Percentiles rank a stretch among this genome's conserved stretches.
Evolutionary conservation across 768 basidiomycete genomes (phyloP).

Genomic region (Daedaleopsis nitida): DNA sequence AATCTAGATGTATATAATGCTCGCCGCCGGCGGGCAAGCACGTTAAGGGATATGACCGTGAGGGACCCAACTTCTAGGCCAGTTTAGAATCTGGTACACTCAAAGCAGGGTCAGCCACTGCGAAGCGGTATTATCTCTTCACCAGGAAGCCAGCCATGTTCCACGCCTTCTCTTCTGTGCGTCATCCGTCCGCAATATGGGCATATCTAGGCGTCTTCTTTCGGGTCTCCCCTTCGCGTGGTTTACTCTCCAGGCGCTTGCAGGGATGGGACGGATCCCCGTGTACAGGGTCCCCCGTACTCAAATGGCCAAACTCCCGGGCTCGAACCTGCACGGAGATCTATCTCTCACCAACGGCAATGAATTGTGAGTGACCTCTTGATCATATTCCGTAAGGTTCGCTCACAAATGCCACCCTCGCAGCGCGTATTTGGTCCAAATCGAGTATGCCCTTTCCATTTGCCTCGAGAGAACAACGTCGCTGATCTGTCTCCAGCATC

Average conservation of each 20-base stretch:
- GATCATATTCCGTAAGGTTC: not conserved
- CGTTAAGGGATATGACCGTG: not conserved
- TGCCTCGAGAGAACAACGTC: not conserved
- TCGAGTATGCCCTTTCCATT: constrained; percentile 32
- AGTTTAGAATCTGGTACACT: not conserved
- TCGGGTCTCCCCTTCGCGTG: not conserved
- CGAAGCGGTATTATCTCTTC: not conserved
- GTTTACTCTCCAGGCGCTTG: not conserved
- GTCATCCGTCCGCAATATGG: not conserved
- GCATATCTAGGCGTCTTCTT: not conserved
- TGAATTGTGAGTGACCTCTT: constrained; percentile 28
- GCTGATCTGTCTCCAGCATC: constrained; percentile 33
- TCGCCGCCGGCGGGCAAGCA: no score
- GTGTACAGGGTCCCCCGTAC: constrained; percentile 19
- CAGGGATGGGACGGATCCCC: constrained; percentile 9
- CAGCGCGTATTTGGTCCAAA: constrained; percentile 44
- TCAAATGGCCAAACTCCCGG: not conserved
- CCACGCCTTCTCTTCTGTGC: not conserved
- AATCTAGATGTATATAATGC: no score
- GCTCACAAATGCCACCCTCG: not conserved
- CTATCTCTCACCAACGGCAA: constrained; percentile 17
- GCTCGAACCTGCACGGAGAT: constrained; percentile 5
- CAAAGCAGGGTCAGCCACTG: not conserved
- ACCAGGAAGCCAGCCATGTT: not conserved
- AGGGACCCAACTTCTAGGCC: not conserved